Percentiles rank a stretch among this genome's conserved stretches.
These are phyloP conservation scores for Lentithecium fluviatile DNA, from an alignment of 495 filamentous ascomycete genomes.

Conservation along the genomic window DNA sequence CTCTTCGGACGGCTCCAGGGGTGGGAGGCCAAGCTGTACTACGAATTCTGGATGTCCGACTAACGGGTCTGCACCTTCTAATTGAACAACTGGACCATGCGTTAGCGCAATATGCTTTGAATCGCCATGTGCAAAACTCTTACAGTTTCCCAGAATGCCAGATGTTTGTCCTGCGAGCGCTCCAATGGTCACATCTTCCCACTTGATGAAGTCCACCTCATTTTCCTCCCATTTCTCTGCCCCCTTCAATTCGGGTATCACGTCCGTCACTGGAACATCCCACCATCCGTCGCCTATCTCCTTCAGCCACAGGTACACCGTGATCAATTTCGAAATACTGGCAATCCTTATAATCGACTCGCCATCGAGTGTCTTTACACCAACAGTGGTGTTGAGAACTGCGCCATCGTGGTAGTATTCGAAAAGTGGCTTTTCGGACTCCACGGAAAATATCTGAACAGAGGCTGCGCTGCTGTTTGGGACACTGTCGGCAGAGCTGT, in stretches of 20 bases:
- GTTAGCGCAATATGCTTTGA: background rate
- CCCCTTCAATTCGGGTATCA: slow-evolving; percentile 53
- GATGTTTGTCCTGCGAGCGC: slow-evolving; percentile 47
- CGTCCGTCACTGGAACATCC: slow-evolving; percentile 52
- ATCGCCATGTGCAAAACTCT: background rate
- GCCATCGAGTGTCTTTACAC: slow-evolving; percentile 44
- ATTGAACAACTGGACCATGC: background rate
- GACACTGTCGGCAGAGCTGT: slow-evolving; percentile 1
- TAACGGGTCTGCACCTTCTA: background rate
- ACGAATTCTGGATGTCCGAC: background rate
- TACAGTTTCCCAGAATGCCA: slow-evolving; percentile 46
- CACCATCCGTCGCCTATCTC: slow-evolving; percentile 46
- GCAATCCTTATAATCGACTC: slow-evolving; percentile 51
- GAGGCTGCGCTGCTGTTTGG: slow-evolving; percentile 1
- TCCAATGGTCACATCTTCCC: slow-evolving; percentile 46
- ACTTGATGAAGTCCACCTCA: slow-evolving; percentile 6
- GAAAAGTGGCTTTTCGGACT: slow-evolving; percentile 25
- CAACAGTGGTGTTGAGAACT: slow-evolving; percentile 29
- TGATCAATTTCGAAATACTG: slow-evolving; percentile 53
- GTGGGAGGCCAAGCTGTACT: background rate
- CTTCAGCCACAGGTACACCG: slow-evolving; percentile 49
- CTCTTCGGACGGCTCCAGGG: background rate
- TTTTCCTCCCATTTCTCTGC: slow-evolving; percentile 1
- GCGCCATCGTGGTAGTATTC: slow-evolving; percentile 34
- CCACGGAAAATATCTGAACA: slow-evolving; percentile 20